phyloP scores from a whole-genome alignment of 2,329 filamentous ascomycete genomes.

The Hypoxylon sp. region DNA sequence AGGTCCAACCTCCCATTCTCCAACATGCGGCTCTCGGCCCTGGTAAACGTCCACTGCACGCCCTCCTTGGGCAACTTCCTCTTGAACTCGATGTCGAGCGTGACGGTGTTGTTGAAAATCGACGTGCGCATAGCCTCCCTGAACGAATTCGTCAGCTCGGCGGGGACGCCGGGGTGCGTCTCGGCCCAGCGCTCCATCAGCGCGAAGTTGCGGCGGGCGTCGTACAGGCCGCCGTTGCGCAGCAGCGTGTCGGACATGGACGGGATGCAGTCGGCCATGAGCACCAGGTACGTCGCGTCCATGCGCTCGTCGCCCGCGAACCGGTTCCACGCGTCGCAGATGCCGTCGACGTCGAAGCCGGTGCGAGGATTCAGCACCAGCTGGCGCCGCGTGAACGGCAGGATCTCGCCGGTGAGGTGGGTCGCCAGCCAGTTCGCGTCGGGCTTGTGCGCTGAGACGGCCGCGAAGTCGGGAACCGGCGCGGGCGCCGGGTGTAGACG shows the following conservation, averaged over 20 bases:
- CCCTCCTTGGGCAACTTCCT: slow-evolving; percentile 32
- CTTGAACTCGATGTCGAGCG: slow-evolving; percentile 43
- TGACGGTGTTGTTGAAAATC: slow-evolving; percentile 33
- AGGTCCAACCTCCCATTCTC: slow-evolving; percentile 36
- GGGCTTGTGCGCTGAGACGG: slow-evolving; percentile 20
- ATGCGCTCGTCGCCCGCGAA: slow-evolving; percentile 34
- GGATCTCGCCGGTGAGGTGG: slow-evolving; percentile 32
- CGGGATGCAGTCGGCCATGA: slow-evolving; percentile 41
- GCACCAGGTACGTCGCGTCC: slow-evolving; percentile 37
- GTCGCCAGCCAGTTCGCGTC: slow-evolving; percentile 40
- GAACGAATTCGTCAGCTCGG: slow-evolving; percentile 21
- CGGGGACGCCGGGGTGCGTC: slow-evolving; percentile 36
- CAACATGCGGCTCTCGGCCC: slow-evolving; percentile 35
- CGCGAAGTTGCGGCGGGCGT: slow-evolving; percentile 26
- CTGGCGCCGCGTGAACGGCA: slow-evolving; percentile 32
- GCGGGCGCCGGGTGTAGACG: slow-evolving; percentile 27
- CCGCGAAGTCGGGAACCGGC: slow-evolving; percentile 38
- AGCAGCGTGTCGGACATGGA: slow-evolving; percentile 43
- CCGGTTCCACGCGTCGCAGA: slow-evolving; percentile 40
- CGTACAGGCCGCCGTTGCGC: slow-evolving; percentile 38
- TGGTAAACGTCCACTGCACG: slow-evolving; percentile 36
- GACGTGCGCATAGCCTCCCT: slow-evolving; percentile 29
- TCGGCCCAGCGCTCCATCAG: slow-evolving; percentile 35
- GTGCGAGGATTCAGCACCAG: slow-evolving; percentile 34
- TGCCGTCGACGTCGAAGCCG: slow-evolving; percentile 27